Conservation (phyloP, 2,329 filamentous ascomycete genomes). For the Alternaria postmessia region DNA sequence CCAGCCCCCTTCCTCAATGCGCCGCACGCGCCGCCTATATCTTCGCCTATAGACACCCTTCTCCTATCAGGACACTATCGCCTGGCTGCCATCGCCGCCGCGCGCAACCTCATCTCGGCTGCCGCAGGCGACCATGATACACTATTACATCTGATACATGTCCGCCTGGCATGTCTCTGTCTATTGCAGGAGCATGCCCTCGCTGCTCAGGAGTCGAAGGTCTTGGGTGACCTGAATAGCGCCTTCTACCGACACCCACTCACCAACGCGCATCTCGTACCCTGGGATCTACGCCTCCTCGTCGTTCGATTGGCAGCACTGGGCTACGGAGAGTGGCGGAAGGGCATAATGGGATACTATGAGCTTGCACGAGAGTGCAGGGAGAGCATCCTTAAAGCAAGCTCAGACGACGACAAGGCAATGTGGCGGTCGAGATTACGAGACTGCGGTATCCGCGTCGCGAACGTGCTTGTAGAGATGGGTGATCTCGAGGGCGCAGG, state of each 20-base stretch:
- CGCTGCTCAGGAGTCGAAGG: constrained; percentile 68
- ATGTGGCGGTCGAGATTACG: constrained; percentile 76
- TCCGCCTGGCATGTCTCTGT: constrained; percentile 81
- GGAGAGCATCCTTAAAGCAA: constrained; percentile 58
- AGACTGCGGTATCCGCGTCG: constrained; percentile 74
- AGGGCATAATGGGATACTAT: constrained; percentile 89
- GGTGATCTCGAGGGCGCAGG: constrained; percentile 83
- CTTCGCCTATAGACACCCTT: constrained; percentile 71
- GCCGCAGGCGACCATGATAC: constrained; percentile 65
- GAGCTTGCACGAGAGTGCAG: constrained; percentile 84
- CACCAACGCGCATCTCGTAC: constrained; percentile 66
- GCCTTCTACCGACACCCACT: constrained; percentile 61
- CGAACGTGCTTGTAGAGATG: constrained; percentile 80
- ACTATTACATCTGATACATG: constrained; percentile 82
- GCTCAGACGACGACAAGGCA: constrained; percentile 61
- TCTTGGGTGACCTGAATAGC: constrained; percentile 68
- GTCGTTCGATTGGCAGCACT: constrained; percentile 85
- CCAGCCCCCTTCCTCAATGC: constrained; percentile 74
- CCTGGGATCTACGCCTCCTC: constrained; percentile 86
- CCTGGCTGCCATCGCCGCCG: constrained; percentile 74
- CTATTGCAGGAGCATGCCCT: constrained; percentile 71
- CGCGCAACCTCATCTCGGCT: constrained; percentile 64
- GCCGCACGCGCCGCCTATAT: constrained; percentile 66
- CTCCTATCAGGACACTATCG: constrained; percentile 80
- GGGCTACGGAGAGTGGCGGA: constrained; percentile 82